Evolutionary conservation across 164 flowering plant species (phyloP).

Genomic region (Kingdonia uniflora): DNA sequence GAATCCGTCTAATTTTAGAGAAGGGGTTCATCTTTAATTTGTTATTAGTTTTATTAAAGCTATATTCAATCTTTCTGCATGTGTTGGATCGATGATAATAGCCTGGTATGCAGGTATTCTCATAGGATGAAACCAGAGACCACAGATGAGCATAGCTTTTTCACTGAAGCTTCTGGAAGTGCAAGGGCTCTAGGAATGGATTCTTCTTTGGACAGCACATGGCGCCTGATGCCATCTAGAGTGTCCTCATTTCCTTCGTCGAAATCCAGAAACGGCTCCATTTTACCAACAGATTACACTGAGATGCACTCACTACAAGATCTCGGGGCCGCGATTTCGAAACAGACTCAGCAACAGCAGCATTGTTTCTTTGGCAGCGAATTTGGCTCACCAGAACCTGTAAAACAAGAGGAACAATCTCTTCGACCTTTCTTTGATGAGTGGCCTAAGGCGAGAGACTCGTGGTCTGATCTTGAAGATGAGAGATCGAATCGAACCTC

Average conservation of each 20-base stretch:
- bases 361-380: constrained; percentile 50
- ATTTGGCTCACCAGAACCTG: constrained; percentile 30
- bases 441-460: constrained; percentile 70
- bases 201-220: constrained; percentile 36
- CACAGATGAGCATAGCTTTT: constrained; percentile 60
- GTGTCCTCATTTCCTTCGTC: constrained; percentile 37
- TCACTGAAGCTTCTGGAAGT: constrained; percentile 60
- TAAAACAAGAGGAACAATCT: constrained; percentile 52
- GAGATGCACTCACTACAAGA: constrained; percentile 27
- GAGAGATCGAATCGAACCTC: constrained; percentile 51
- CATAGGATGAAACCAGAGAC: constrained; percentile 44
- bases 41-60: too few species aligned
- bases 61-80: too few species aligned
- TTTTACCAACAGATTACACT: constrained; percentile 36
- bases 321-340: constrained; percentile 23
- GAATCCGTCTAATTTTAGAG: background rate
- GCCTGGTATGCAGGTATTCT: constrained; percentile 36
- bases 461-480: constrained; percentile 71
- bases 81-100: background rate
- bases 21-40: too few species aligned
- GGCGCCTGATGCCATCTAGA: constrained; percentile 53
- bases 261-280: constrained; percentile 34
- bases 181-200: constrained; percentile 39
- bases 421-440: constrained; percentile 81
- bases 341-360: constrained; percentile 31